Conservation (phyloP, 164 flowering plant genomes). For the Saururus chinensis region DNA sequence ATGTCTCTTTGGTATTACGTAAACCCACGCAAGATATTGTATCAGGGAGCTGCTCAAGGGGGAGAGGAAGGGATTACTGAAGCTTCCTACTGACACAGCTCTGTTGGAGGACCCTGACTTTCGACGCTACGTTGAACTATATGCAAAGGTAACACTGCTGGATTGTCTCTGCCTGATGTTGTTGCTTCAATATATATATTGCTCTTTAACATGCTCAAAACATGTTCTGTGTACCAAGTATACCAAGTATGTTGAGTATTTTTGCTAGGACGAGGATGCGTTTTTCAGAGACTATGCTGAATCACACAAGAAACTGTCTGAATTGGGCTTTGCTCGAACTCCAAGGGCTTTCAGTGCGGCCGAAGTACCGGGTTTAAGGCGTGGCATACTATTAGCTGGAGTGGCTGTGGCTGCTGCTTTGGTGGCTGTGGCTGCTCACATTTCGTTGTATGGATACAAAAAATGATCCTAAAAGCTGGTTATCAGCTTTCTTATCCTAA, state of each 20-base stretch:
- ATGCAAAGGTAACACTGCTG: conserved; percentile 53
- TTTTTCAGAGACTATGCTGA: conserved; percentile 80
- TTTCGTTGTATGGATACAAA: conserved; percentile 13
- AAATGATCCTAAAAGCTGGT: too few relatives aligned
- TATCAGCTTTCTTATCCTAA: too few relatives aligned
- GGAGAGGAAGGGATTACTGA: conserved; percentile 41
- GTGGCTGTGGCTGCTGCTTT: conserved; percentile 60
- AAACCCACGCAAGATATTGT: background rate
- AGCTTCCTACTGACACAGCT: conserved; percentile 71
- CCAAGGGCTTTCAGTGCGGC: background rate
- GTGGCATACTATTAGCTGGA: conserved; percentile 31
- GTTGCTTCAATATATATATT: too few relatives aligned
- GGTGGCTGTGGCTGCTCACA: conserved; percentile 57
- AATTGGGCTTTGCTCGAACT: conserved; percentile 45
- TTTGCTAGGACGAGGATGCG: conserved; percentile 38
- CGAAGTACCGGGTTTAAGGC: conserved; percentile 5
- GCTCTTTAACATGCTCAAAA: too few relatives aligned
- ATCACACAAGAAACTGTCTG: conserved; percentile 89
- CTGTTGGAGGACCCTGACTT: conserved; percentile 60
- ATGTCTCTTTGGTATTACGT: background rate
- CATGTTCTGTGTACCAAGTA: too few relatives aligned
- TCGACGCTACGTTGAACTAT: conserved; percentile 43
- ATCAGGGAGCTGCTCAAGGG: conserved; percentile 68
- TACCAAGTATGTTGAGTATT: too few relatives aligned
- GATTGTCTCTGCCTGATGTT: background rate